phyloP scores from a whole-genome alignment of 176 grass and related monocot genomes.

The Luzula sylvatica region DNA sequence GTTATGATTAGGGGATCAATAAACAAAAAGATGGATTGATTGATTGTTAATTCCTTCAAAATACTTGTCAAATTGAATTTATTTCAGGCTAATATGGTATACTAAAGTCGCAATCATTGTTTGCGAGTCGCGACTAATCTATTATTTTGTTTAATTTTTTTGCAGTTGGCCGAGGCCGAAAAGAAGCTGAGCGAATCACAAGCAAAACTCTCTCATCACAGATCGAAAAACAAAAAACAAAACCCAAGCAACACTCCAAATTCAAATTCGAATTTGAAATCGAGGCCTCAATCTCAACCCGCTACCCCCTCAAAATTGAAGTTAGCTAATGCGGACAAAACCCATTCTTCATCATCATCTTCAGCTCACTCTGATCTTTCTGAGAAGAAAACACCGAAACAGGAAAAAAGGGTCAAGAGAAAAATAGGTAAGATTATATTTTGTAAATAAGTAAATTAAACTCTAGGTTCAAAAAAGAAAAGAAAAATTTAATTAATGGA shows the following conservation, averaged over 20 bases:
- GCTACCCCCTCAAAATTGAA: conserved; percentile 9
- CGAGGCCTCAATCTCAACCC: neutral
- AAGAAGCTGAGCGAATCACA: conserved; percentile 41
- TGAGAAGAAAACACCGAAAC: conserved; percentile 14
- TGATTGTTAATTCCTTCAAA: too few species aligned
- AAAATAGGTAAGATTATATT: conserved; percentile 39
- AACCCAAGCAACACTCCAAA: neutral
- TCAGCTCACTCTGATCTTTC: neutral
- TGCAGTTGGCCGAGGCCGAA: conserved; percentile 54
- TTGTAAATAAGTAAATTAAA: neutral
- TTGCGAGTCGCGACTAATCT: neutral
- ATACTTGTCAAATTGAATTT: too few species aligned
- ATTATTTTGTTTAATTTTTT: neutral
- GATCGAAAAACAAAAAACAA: conserved; percentile 13
- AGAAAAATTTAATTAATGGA: neutral
- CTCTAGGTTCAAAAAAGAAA: too few species aligned
- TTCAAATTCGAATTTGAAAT: conserved; percentile 9
- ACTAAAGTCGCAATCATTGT: neutral
- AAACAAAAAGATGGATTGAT: too few species aligned
- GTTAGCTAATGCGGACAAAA: conserved; percentile 13
- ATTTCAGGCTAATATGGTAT: neutral
- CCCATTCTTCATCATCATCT: conserved; percentile 15
- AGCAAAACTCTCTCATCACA: conserved; percentile 25
- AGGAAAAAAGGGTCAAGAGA: conserved; percentile 52
- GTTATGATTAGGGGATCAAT: too few species aligned